phyloP scores from a whole-genome alignment of 1,284 basidiomycete species.

The Ganoderma lingzhi region DNA sequence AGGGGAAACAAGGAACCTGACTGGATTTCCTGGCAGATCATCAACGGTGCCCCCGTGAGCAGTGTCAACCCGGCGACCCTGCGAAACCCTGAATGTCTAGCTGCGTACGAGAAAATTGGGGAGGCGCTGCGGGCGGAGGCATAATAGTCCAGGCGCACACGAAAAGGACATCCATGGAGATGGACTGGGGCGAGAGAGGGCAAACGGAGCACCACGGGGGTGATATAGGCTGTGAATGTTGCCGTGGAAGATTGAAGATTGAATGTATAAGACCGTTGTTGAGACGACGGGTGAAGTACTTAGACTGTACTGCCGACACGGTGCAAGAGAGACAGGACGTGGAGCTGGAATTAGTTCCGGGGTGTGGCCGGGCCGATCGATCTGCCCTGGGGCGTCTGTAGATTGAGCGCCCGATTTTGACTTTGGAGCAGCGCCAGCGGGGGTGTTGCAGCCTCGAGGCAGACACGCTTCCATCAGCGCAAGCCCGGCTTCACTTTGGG shows the following conservation, averaged over 20 bases:
- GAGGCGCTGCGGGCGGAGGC: conserved; percentile 38
- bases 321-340: neutral
- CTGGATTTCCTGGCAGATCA: conserved; percentile 56
- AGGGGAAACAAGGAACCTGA: conserved; percentile 29
- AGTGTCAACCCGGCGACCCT: conserved; percentile 82
- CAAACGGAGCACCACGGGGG: conserved; percentile 14
- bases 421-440: conserved; percentile 12
- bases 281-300: neutral
- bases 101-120: conserved; percentile 70
- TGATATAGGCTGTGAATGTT: conserved; percentile 2
- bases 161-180: conserved; percentile 1
- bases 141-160: conserved; percentile 7
- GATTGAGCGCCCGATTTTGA: conserved; percentile 17
- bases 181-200: neutral
- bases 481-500: conserved; percentile 26
- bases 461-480: conserved; percentile 22
- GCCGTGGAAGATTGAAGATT: neutral
- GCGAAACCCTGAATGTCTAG: conserved; percentile 79
- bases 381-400: conserved; percentile 18
- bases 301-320: neutral
- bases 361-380: conserved; percentile 27
- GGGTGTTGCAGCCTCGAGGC: conserved; percentile 27
- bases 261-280: conserved; percentile 2
- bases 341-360: conserved; percentile 16
- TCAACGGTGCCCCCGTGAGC: conserved; percentile 79